These are phyloP conservation scores for Dactylella cylindrospora DNA, from an alignment of 2,329 filamentous ascomycete species.

Conservation along the genomic window DNA sequence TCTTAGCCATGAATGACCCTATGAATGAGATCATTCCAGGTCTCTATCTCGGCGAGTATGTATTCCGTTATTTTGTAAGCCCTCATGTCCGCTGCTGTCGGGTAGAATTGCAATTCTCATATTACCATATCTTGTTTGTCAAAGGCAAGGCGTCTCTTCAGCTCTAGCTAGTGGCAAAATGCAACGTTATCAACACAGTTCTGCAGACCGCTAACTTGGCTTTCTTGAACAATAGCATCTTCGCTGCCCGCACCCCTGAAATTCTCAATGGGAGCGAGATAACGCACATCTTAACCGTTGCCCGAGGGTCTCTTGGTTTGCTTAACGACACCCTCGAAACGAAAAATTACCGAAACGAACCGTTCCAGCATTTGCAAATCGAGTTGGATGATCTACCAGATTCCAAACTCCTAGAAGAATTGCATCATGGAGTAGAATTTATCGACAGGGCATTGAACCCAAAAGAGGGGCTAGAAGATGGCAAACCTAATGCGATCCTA, in stretches of 20 bases:
- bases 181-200: too few relatives aligned
- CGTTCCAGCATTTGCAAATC: conserved; percentile 30
- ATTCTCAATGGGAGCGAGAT: conserved; percentile 10
- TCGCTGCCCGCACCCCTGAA: conserved; percentile 21
- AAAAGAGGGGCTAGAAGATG: not conserved
- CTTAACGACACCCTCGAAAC: conserved; percentile 15
- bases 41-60: conserved; percentile 37
- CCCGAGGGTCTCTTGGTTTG: conserved; percentile 26
- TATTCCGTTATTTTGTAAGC: too few relatives aligned
- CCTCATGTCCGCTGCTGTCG: too few relatives aligned
- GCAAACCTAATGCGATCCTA: conserved; percentile 5
- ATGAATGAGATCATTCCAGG: conserved; percentile 33
- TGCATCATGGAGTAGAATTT: conserved; percentile 22
- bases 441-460: conserved; percentile 9
- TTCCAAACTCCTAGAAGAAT: conserved; percentile 19
- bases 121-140: too few relatives aligned
- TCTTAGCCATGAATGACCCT: conserved; percentile 35
- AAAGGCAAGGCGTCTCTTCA: too few relatives aligned
- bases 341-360: not conserved
- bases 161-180: too few relatives aligned
- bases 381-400: conserved; percentile 31
- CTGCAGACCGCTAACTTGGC: too few relatives aligned
- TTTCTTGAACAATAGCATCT: conserved; percentile 13
- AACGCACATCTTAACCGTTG: conserved; percentile 27
- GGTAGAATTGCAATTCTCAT: too few relatives aligned